Evolutionary conservation across 2,329 filamentous ascomycete genomes (phyloP).

Genomic region (Cladosporium velox): DNA sequence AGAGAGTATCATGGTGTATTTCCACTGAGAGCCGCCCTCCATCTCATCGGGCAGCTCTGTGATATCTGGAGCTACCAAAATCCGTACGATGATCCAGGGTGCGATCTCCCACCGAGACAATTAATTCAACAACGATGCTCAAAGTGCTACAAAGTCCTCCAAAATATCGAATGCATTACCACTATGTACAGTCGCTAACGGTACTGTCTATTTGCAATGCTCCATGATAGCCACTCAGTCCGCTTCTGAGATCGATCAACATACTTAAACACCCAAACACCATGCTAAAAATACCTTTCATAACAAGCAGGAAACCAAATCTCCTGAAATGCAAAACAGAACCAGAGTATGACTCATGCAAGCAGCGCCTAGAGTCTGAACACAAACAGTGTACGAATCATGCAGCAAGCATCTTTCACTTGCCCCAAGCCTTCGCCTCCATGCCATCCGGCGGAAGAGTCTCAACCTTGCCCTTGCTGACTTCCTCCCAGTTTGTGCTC

Average conservation of each 20-base stretch:
- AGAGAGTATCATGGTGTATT: background rate
- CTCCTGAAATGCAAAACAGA: background rate
- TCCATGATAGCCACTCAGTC: background rate
- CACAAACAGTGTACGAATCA: background rate
- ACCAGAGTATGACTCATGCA: background rate
- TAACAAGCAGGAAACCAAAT: background rate
- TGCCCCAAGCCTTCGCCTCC: conserved; percentile 70
- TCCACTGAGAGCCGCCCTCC: background rate
- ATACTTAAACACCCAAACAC: background rate
- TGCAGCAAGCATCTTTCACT: conserved; percentile 20
- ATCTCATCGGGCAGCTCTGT: background rate
- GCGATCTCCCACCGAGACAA: too few relatives aligned
- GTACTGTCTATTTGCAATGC: background rate
- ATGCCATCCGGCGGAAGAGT: conserved; percentile 75
- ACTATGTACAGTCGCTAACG: background rate
- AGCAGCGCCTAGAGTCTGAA: too few relatives aligned
- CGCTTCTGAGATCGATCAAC: background rate
- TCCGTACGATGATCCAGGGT: too few relatives aligned
- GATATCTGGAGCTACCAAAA: background rate
- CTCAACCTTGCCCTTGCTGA: conserved; percentile 70
- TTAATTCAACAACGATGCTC: too few relatives aligned
- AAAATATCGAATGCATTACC: background rate
- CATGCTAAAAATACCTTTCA: background rate
- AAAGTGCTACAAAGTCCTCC: too few relatives aligned
- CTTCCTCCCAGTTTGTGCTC: conserved; percentile 89